A percentile compares a stretch with the other conserved stretches of the same genome.
phyloP scores from a whole-genome alignment of 805 yeast species.

The Sugiyamaella smithiae region DNA sequence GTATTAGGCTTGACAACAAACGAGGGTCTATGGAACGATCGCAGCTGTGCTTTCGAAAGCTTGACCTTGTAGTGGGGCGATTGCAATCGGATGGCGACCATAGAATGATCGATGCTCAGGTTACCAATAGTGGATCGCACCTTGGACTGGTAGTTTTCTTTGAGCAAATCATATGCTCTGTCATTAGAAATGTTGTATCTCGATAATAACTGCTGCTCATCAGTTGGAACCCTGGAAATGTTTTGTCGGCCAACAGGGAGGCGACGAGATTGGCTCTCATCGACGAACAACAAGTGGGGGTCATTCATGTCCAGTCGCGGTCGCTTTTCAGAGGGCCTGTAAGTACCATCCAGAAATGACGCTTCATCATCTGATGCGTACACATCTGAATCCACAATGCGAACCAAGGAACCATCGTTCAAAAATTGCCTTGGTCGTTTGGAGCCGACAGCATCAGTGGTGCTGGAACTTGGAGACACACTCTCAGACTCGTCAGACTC shows the following conservation, averaged over 20 bases:
- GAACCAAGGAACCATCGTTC: not conserved
- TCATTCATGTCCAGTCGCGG: slow-evolving; percentile 79
- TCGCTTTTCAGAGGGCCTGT: slow-evolving; percentile 26
- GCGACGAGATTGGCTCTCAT: slow-evolving; percentile 32
- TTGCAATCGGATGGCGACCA: slow-evolving; percentile 83
- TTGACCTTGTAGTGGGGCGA: slow-evolving; percentile 86
- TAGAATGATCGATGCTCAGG: slow-evolving; percentile 83
- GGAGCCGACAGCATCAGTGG: not conserved
- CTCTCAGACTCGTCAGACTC: not conserved
- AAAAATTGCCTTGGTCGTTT: not conserved
- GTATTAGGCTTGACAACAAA: slow-evolving; percentile 78
- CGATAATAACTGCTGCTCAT: slow-evolving; percentile 51
- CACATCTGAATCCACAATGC: slow-evolving; percentile 9
- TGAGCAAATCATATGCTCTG: slow-evolving; percentile 73
- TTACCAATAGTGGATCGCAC: slow-evolving; percentile 91
- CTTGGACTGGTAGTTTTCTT: slow-evolving; percentile 84
- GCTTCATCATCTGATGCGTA: slow-evolving; percentile 48
- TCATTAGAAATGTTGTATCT: slow-evolving; percentile 89
- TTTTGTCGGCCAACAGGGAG: slow-evolving; percentile 4
- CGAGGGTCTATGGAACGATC: slow-evolving; percentile 77
- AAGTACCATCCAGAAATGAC: slow-evolving; percentile 68
- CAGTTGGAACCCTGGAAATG: slow-evolving; percentile 43
- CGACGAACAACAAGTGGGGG: slow-evolving; percentile 67
- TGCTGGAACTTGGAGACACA: not conserved
- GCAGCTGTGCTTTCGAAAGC: slow-evolving; percentile 59